These are phyloP conservation scores for Wickerhamiella lipophila DNA, from an alignment of 805 yeast genomes.

Conservation along the genomic window DNA sequence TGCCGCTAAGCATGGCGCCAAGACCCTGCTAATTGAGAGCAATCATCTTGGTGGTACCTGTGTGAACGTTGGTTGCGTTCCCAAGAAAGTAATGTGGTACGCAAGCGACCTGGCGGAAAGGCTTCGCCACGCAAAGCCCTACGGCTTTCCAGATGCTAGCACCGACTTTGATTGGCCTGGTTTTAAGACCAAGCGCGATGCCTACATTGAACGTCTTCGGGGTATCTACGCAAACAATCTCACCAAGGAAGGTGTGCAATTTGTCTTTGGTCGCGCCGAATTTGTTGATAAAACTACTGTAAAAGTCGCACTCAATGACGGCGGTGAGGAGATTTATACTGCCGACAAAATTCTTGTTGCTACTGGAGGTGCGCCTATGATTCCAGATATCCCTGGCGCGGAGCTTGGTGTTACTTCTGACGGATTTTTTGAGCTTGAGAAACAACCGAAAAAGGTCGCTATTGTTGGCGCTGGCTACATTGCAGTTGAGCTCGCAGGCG, in stretches of 20 bases:
- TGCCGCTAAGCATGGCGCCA: slow-evolving; percentile 85
- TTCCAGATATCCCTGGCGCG: slow-evolving; percentile 64
- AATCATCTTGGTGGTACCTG: slow-evolving; percentile 90
- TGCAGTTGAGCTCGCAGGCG: slow-evolving; percentile 91
- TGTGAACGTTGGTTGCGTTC: slow-evolving; percentile 98
- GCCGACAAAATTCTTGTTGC: slow-evolving; percentile 82
- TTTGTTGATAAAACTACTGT: slow-evolving; percentile 43
- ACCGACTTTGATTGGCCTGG: slow-evolving; percentile 65
- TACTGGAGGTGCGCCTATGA: slow-evolving; percentile 77
- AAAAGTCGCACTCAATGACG: slow-evolving; percentile 61
- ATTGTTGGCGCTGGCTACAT: slow-evolving; percentile 97
- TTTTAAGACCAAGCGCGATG: slow-evolving; percentile 82
- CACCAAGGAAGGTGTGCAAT: slow-evolving; percentile 79
- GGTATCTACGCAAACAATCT: slow-evolving; percentile 88
- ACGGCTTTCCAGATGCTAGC: slow-evolving; percentile 59
- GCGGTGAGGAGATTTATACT: slow-evolving; percentile 44
- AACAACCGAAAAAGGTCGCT: slow-evolving; percentile 85
- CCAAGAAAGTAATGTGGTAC: slow-evolving; percentile 98
- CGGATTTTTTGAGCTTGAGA: slow-evolving; percentile 70
- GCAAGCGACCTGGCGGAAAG: slow-evolving; percentile 81
- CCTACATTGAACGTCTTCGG: slow-evolving; percentile 73
- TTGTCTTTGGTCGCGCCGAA: slow-evolving; percentile 72
- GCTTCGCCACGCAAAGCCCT: slow-evolving; percentile 61
- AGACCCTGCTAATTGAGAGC: slow-evolving; percentile 69
- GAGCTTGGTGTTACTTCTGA: slow-evolving; percentile 79